Evolutionary conservation across 176 grass and related monocot genomes (phyloP), one percentile per base, ranked within the genome.

Genomic region (Pontederia paniculata): DNA sequence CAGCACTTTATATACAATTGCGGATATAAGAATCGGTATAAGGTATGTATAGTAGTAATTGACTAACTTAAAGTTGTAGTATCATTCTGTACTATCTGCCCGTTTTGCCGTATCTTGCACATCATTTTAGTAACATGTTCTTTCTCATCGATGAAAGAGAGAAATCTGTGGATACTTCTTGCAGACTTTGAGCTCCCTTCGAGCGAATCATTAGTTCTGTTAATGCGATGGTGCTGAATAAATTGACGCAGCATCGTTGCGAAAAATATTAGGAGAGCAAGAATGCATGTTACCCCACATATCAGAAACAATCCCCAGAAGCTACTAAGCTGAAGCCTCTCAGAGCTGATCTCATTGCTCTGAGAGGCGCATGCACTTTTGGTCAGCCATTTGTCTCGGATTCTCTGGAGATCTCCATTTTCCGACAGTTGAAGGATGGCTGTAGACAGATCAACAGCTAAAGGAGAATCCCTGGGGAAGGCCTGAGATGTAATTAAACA

Each of bases 291-390:
- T 10, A 86, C 48, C 55, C 79, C 82, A 50, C 82, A 87, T 37
- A 87, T 62, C 48, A 96, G 74, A 65, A 96, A 89, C 18, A 89
- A 77, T 15, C 91, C 85, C 82, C 79, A 89, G 76, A 96, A 96
- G 74, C 80, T 96, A 37, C 63, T 68, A 8, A 96, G 62, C 41
- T 69, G 78, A 19, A 96, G 71, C 60, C 60, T 75, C 10, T 66
- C 82, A 55, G 79, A 78, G 43, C 65, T 79, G 21, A 71, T 28
- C 9, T 72, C 70, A n/a, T 43, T 76, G 20, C 77, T 71, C 16
- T 89, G 79, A 2, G 77, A 50, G 50, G 60, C 63, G 65, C 91
- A 96, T 4, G 42, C 31, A 12, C 45, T 58, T 1, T 76, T 50
- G 1, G 9, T 46, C 18, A 96, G 63, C 85, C 85, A 96, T 69